Conservation (phyloP, 192 early-diverging fungal species). For the Coemansia sp. region DNA sequence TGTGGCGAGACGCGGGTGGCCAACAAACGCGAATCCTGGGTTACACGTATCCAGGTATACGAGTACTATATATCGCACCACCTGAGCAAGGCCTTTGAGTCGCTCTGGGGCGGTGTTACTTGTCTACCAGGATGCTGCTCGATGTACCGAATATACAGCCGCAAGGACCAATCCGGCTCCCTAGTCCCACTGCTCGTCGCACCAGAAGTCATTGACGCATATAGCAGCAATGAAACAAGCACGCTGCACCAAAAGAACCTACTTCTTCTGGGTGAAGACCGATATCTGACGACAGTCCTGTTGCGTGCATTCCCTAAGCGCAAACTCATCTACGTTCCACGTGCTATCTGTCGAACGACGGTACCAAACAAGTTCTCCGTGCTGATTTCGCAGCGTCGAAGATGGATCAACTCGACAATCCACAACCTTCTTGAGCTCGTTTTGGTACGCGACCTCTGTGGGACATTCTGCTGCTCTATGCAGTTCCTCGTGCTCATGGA, state of each 20-base stretch:
- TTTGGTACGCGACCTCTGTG: constrained; percentile 90
- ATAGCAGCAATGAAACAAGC: constrained; percentile 64
- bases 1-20: constrained; percentile 96
- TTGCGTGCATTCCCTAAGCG: constrained; percentile 75
- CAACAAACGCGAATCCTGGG: constrained; percentile 85
- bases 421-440: constrained; percentile 93
- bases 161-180: constrained; percentile 55
- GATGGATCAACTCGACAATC: constrained; percentile 98
- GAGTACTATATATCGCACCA: constrained; percentile 99
- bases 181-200: constrained; percentile 73
- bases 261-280: constrained; percentile 79
- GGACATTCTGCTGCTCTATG: constrained; percentile 97
- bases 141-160: constrained; percentile 90
- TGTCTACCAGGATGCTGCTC: constrained; percentile 98
- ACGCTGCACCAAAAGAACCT: constrained; percentile 83
- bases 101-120: constrained; percentile 97
- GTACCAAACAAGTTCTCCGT: constrained; percentile 69
- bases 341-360: constrained; percentile 73
- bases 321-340: constrained; percentile 76
- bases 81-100: constrained; percentile 92
- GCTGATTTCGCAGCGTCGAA: constrained; percentile 80
- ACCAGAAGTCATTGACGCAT: constrained; percentile 74
- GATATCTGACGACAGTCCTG: constrained; percentile 80
- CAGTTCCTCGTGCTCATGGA: constrained; percentile 81
- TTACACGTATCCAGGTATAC: constrained; percentile 95